Evolutionary conservation across 2,329 filamentous ascomycete genomes (phyloP).

Genomic region (Chaetothyriales sp.): DNA sequence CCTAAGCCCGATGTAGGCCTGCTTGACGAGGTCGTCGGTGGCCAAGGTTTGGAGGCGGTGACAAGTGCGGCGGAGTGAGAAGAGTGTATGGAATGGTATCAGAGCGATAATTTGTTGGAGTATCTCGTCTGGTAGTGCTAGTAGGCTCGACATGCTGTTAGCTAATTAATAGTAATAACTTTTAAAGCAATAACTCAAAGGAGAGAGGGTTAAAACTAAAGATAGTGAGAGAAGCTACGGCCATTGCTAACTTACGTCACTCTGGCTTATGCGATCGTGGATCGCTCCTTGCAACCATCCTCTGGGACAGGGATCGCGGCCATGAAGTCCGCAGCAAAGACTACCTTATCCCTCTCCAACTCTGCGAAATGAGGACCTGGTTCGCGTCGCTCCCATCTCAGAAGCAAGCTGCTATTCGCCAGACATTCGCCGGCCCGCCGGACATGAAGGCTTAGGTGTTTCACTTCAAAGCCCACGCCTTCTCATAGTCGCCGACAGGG

Average conservation of each 20-base stretch:
- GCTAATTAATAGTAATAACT: too few relatives aligned
- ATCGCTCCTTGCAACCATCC: too few relatives aligned
- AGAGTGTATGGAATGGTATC: conserved; percentile 4
- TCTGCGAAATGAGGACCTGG: conserved; percentile 38
- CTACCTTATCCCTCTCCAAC: conserved; percentile 31
- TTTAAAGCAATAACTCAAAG: too few relatives aligned
- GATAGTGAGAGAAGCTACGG: too few relatives aligned
- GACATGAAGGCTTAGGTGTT: too few relatives aligned
- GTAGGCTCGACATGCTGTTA: too few relatives aligned
- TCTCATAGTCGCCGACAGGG: too few relatives aligned
- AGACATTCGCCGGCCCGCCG: neutral
- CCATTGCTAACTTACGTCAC: too few relatives aligned
- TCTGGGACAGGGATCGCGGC: conserved; percentile 43
- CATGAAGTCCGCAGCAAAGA: conserved; percentile 33
- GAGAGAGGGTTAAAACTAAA: too few relatives aligned
- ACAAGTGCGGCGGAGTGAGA: conserved; percentile 2
- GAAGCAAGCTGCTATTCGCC: conserved; percentile 15
- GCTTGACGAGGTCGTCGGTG: neutral
- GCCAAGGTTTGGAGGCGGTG: neutral
- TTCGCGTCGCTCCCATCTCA: conserved; percentile 23
- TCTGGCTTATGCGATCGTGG: too few relatives aligned
- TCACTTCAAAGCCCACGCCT: too few relatives aligned
- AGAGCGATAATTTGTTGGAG: neutral
- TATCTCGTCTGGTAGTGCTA: neutral
- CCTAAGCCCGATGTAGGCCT: neutral